Evolutionary conservation across 2,329 filamentous ascomycete genomes (phyloP).

Genomic region (Fusarium praegraminearum): DNA sequence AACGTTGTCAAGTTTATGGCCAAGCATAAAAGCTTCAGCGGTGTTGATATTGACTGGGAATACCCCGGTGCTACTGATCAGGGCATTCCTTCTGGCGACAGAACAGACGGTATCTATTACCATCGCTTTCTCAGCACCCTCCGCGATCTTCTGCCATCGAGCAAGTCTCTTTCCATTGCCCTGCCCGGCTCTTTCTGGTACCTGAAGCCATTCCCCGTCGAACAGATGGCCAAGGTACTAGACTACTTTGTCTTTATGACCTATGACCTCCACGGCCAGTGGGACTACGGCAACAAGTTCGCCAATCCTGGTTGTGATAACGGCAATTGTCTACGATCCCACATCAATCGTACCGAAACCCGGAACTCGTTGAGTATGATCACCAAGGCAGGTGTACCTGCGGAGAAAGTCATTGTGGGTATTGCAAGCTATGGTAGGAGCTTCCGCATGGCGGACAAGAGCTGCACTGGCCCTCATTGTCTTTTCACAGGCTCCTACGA

Average conservation of each 20-base stretch:
- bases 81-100: conserved; percentile 46
- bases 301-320: conserved; percentile 41
- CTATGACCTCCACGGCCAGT: conserved; percentile 53
- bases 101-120: conserved; percentile 31
- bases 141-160: conserved; percentile 5
- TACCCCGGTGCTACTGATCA: conserved; percentile 51
- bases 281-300: conserved; percentile 49
- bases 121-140: conserved; percentile 23
- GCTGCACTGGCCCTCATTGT: conserved; percentile 48
- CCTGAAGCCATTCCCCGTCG: conserved; percentile 49
- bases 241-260: conserved; percentile 55
- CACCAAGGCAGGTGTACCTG: conserved; percentile 51
- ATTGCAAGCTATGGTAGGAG: conserved; percentile 50
- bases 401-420: conserved; percentile 50
- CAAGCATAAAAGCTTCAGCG: conserved; percentile 53
- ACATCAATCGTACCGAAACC: conserved; percentile 55
- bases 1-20: conserved; percentile 54
- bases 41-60: conserved; percentile 59
- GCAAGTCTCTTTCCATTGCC: conserved; percentile 50
- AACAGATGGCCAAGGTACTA: conserved; percentile 40
- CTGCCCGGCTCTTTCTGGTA: conserved; percentile 54
- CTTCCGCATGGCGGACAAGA: conserved; percentile 50
- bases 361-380: conserved; percentile 50
- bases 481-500: conserved; percentile 37
- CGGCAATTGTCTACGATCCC: conserved; percentile 53